A percentile compares a stretch with the other conserved stretches of the same genome.
Conservation (phyloP, 768 basidiomycete genomes). For the Serendipita indica region DNA sequence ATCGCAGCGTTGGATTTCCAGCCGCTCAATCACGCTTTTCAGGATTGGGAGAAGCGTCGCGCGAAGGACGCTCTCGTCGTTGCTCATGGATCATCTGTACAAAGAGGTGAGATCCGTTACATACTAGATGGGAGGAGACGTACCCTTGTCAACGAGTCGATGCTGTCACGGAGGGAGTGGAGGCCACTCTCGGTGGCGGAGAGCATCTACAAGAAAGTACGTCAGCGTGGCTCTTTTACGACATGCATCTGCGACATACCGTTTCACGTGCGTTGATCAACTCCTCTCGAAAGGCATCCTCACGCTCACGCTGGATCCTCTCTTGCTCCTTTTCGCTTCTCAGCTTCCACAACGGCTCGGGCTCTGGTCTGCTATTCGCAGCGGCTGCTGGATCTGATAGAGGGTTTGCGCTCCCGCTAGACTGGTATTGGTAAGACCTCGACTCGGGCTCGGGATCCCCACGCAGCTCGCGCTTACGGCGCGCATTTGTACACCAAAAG, state of each 20-base stretch:
- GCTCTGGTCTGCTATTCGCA: no score
- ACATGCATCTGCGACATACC: neutral
- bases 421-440: no score
- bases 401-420: no score
- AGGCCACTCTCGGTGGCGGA: constrained; percentile 1
- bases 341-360: neutral
- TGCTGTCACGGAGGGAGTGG: neutral
- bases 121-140: neutral
- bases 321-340: constrained; percentile 1
- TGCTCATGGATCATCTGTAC: constrained; percentile 2
- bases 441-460: no score
- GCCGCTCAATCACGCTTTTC: neutral
- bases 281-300: neutral
- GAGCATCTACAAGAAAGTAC: neutral
- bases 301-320: neutral
- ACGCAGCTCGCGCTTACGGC: no score
- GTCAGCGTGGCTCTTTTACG: neutral
- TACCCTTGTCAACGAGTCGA: constrained; percentile 6
- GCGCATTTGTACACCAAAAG: no score
- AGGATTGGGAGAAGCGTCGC: neutral
- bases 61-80: neutral
- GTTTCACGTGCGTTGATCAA: neutral
- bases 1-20: neutral
- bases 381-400: no score
- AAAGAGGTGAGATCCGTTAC: neutral